A percentile compares a stretch with the other conserved stretches of the same genome.
These are phyloP conservation scores for Aethionema arabicum DNA, from an alignment of 345 rosid genomes.

Conservation along the genomic window DNA sequence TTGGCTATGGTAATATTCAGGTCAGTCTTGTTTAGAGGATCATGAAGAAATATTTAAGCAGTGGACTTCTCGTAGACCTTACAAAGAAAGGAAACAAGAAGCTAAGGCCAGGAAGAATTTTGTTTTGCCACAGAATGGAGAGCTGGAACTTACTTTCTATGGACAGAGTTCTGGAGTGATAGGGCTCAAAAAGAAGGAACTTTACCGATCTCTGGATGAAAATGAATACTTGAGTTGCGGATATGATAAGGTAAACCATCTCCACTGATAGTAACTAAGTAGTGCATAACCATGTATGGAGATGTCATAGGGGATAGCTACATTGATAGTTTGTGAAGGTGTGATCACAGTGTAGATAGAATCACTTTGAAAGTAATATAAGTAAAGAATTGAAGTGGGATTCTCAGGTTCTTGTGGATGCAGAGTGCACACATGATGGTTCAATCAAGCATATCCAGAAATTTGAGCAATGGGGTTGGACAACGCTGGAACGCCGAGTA, in stretches of 20 bases:
- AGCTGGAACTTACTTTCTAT: slow-evolving; percentile 70
- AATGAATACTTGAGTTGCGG: slow-evolving; percentile 45
- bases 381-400: slow-evolving; percentile 1
- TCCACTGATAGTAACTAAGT: neutral
- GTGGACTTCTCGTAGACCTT: slow-evolving; percentile 83
- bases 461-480: slow-evolving; percentile 97
- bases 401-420: slow-evolving; percentile 91
- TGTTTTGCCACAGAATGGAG: slow-evolving; percentile 42
- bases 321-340: too few relatives aligned
- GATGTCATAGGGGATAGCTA: too few relatives aligned
- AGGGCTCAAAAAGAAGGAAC: slow-evolving; percentile 58
- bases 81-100: slow-evolving; percentile 80
- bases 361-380: neutral
- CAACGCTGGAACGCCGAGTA: slow-evolving; percentile 81
- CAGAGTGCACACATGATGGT: slow-evolving; percentile 98
- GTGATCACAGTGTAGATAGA: slow-evolving; percentile 1
- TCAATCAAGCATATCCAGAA: slow-evolving; percentile 85
- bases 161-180: slow-evolving; percentile 72
- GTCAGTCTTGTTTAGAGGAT: slow-evolving; percentile 41
- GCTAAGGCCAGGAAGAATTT: slow-evolving; percentile 46
- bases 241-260: slow-evolving; percentile 71
- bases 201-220: slow-evolving; percentile 41
- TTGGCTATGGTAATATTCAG: slow-evolving; percentile 52
- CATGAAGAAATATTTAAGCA: slow-evolving; percentile 48
- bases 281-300: too few relatives aligned